These are phyloP conservation scores for Sporothrix brasiliensis DNA, from an alignment of 2,329 filamentous ascomycete species.

Conservation along the genomic window DNA sequence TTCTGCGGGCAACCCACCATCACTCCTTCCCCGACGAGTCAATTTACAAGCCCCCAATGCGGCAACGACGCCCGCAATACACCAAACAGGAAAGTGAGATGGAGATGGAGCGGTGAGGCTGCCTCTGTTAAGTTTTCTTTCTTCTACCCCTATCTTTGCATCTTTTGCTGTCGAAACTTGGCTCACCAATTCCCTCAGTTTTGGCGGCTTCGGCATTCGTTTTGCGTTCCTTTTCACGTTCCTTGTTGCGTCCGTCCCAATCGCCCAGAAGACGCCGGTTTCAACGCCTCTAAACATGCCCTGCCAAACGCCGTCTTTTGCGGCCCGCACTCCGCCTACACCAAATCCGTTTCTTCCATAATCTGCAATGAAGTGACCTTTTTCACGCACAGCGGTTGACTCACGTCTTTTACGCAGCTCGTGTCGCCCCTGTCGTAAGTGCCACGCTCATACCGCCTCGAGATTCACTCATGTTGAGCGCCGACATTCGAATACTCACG, in stretches of 20 bases:
- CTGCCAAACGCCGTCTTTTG: constrained; percentile 4
- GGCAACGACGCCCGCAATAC: constrained; percentile 11
- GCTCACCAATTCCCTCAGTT: constrained; percentile 9
- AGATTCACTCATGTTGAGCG: neutral
- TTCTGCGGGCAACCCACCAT: constrained; percentile 16
- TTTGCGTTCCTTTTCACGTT: neutral
- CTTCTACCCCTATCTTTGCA: too few relatives aligned
- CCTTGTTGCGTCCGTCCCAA: neutral
- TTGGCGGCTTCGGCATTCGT: neutral
- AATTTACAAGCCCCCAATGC: constrained; percentile 9
- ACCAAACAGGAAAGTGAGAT: constrained; percentile 26
- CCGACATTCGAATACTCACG: constrained; percentile 1
- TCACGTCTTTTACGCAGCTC: constrained; percentile 16
- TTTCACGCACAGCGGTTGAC: constrained; percentile 16
- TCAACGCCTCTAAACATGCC: constrained; percentile 12
- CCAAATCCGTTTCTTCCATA: neutral
- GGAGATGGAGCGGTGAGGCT: constrained; percentile 26
- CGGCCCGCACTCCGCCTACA: constrained; percentile 20
- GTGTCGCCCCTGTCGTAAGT: neutral
- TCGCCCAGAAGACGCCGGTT: neutral
- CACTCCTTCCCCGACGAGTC: constrained; percentile 19
- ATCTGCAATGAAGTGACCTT: neutral
- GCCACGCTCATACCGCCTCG: neutral
- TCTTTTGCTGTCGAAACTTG: neutral
- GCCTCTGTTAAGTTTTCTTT: neutral